These are phyloP conservation scores for Barbarea vulgaris DNA, from an alignment of 345 rosid genomes.

Conservation along the genomic window DNA sequence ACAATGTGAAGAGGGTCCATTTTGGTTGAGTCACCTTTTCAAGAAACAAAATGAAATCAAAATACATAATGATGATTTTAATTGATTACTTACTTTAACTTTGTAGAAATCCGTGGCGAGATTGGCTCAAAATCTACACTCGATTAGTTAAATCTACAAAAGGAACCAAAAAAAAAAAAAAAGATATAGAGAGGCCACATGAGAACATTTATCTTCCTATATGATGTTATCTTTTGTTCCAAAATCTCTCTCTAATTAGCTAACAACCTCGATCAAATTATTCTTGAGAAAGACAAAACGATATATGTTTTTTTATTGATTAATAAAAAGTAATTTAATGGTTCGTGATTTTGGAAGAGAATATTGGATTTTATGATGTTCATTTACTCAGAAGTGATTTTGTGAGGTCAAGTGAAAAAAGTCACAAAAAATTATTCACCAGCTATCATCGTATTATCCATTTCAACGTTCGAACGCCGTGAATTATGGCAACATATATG, in stretches of 20 bases:
- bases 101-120: slow-evolving; percentile 39
- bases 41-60: neutral
- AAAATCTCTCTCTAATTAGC: neutral
- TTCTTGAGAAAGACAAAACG: neutral
- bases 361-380: neutral
- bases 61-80: slow-evolving; percentile 19
- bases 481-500: slow-evolving; percentile 23
- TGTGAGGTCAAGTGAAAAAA: neutral
- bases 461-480: slow-evolving; percentile 24
- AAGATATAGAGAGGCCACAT: slow-evolving; percentile 23
- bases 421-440: neutral
- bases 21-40: slow-evolving; percentile 22
- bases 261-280: neutral
- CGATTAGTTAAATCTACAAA: neutral
- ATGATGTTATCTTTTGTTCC: neutral
- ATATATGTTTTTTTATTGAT: slow-evolving; percentile 1
- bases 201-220: neutral
- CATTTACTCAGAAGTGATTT: neutral
- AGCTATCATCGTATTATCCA: slow-evolving; percentile 25
- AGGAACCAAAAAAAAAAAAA: no score
- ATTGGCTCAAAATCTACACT: slow-evolving; percentile 35
- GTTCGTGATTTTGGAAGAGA: neutral
- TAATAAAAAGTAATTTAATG: neutral
- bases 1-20: slow-evolving; percentile 23
- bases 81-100: slow-evolving; percentile 14